Evolutionary conservation across 306 rosid genomes (phyloP), one percentile per base, ranked within the genome.

Genomic region (Begonia loranthoides): DNA sequence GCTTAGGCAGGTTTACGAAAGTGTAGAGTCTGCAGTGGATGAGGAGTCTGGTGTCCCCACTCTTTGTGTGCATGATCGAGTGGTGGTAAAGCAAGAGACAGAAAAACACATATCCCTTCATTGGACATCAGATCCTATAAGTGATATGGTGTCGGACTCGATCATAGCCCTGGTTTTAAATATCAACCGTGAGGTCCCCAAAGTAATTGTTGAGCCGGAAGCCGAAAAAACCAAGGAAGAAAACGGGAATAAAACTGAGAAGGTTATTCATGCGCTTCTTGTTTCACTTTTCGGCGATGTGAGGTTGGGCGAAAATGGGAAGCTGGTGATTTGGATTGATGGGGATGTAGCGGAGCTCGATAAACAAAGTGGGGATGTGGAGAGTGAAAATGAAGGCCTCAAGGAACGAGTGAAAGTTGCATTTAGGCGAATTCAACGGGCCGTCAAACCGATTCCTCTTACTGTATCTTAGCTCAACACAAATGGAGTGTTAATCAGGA

Each of bases 121-220:
- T 70, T 89, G 97, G 97, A 17, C 66, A 10, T 80, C 97, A 9
- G 94, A 89, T 67, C 97, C 95, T 12, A 72, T 85, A 17, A 79
- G 90, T 54, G 94, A 89, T 64, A 79, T 85, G 94, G 95, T 89
- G 1, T 89, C 95, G 1, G 90, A 89, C 63, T 89, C 97, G 0
- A 44, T 89, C 55, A 83, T 89, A 57, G 94, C 97, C 58, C 75
- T 89, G 49, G 51, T 89, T 57, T 61, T 85, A 40, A 82, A 77
- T 44, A 89, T 89, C 70, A 79, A 60, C 66, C 71, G 94, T 0
- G 93, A 87, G 41, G 47, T 76, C 33, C 94, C 94, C 13, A 85
- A 77, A 71, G 58, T 85, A 46, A 71, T 82, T 22, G 81, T 54
- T 15, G 97, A 82, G 59, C 61, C 90, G 0, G 97, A 82, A 64